phyloP scores from a whole-genome alignment of 257 asterid species.

The Ilex aquifolium region DNA sequence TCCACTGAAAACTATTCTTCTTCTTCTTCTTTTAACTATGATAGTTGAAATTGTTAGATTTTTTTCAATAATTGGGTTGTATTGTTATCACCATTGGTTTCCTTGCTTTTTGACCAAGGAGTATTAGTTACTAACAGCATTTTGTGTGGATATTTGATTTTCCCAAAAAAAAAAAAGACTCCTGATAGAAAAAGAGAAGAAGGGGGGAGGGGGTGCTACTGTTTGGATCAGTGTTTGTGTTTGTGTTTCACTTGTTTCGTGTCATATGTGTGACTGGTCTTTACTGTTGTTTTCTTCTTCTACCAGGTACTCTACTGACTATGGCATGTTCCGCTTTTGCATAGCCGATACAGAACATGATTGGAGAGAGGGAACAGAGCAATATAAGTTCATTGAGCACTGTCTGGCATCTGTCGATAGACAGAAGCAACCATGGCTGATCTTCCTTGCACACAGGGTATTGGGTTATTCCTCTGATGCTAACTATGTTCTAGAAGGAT shows the following conservation, averaged over 20 bases:
- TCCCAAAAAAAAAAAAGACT: neutral
- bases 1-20: no score
- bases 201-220: neutral
- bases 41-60: no score
- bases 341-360: constrained; percentile 83
- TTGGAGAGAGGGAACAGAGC: constrained; percentile 88
- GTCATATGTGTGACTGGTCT: neutral
- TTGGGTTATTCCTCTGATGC: constrained; percentile 67
- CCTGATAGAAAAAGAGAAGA: neutral
- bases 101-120: neutral
- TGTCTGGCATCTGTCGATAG: constrained; percentile 74
- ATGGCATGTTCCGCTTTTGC: constrained; percentile 90
- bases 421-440: constrained; percentile 81
- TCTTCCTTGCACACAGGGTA: constrained; percentile 77
- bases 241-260: no score
- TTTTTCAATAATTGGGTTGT: no score
- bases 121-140: neutral
- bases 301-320: constrained; percentile 73
- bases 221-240: neutral
- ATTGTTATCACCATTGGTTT: no score
- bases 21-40: no score
- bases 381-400: constrained; percentile 66
- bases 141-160: neutral
- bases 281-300: neutral
- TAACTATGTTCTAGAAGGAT: constrained; percentile 49